Base-by-base conservation (phyloP, 2,329 filamentous ascomycete species). In the Plenodomus tracheiphilus region DNA sequence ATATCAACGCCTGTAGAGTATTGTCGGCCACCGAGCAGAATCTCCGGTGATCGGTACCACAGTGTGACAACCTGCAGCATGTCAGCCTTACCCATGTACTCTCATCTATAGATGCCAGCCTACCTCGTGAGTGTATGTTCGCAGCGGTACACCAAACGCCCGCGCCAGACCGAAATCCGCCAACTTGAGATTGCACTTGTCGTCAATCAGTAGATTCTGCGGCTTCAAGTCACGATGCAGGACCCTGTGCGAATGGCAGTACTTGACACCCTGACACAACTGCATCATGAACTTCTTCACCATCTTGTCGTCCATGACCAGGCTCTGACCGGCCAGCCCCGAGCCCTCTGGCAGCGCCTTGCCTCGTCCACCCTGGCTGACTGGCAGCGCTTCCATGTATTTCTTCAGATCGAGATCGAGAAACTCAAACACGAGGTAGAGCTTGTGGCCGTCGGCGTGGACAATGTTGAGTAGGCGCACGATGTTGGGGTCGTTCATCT, bases 1-100 rank as follows among this genome's bases (percentile, higher is more conserved):
- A 96, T 96, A 68, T 96, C 91, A 36, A 96, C 91, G 48, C 91
- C 91, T 13, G 91, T 96, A 13, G 89, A 94, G 77, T 96, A 96
- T 72, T 96, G 91, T 43, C 91, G 86, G 48, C 91, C 91, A 69
- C 91, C 91, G 1, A 96, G 84, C 17, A 96, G 81, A 74, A 96
- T 95, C 73, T 96, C 91, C 1, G 91, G 91, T 8, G 91, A 83
- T 54, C 92, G 87, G 72, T 96, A 96, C 91, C 91, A 96, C 49
- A 96, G 81, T 1, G 91, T 96, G 51, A 96, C 91, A 52, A 96
- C 91, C 81, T 85, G 59, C 4, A 28, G 21, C 0, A 22, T 50
- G 47, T 68, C 37, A 68, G 59, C 38, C 21, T 3, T 25, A 11
- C 2, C n/a, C 22, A 25, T n/a, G 22, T 10, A 25, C 5, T 16